Conservation (phyloP, 2,329 filamentous ascomycete genomes). For the Rosellinia necatrix region DNA sequence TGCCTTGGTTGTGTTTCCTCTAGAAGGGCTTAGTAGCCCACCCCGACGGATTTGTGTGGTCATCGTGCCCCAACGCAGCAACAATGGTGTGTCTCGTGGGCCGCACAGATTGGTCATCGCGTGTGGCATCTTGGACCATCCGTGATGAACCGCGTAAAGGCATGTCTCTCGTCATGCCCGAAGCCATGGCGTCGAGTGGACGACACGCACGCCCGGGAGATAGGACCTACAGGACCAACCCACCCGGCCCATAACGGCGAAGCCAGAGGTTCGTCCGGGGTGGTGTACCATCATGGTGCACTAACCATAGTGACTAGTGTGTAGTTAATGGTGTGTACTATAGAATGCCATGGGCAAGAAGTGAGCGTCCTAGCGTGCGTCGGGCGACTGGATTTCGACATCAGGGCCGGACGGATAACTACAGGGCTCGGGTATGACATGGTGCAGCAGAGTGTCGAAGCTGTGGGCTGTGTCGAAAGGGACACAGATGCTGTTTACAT, state of each 20-base stretch:
- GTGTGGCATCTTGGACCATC: constrained; percentile 36
- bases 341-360: neutral
- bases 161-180: constrained; percentile 41
- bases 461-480: neutral
- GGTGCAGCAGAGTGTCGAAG: constrained; percentile 5
- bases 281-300: too few relatives aligned
- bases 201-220: constrained; percentile 11
- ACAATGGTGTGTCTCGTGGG: constrained; percentile 49
- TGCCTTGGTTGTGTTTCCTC: constrained; percentile 46
- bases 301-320: too few relatives aligned
- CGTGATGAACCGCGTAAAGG: constrained; percentile 32
- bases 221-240: constrained; percentile 3
- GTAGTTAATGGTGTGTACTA: too few relatives aligned
- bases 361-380: too few relatives aligned
- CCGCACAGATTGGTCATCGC: constrained; percentile 44
- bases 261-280: constrained; percentile 31
- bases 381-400: too few relatives aligned
- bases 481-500: neutral
- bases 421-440: constrained; percentile 4
- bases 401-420: constrained; percentile 7
- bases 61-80: constrained; percentile 46
- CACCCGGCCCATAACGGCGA: constrained; percentile 13
- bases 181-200: constrained; percentile 32
- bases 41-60: constrained; percentile 36
- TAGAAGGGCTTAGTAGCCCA: constrained; percentile 37